Evolutionary conservation across 306 rosid genomes (phyloP), one percentile per base, ranked within the genome.

Genomic region (Argentina anserina): DNA sequence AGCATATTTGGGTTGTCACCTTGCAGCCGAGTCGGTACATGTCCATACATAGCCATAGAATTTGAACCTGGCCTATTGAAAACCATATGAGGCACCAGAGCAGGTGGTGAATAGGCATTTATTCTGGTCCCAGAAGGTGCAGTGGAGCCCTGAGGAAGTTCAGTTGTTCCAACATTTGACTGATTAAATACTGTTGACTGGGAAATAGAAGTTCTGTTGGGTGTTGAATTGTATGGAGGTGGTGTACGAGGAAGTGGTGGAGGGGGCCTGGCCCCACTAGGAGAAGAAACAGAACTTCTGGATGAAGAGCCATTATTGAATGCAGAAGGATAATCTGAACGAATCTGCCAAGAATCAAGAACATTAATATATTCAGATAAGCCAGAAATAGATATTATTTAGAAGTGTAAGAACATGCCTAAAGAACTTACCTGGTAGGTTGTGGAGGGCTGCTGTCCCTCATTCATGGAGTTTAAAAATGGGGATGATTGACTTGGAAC

Each of bases 241-340:
- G 97, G 97, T 29, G 96, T 94, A 36, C 90, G 97, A 69, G 99
- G 99, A 80, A 94, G 99, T 4, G 99, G 99, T 52, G 98, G 98
- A 47, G 91, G 96, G 21, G 83, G 85, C 83, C 99, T 87, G 74
- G 75, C 86, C 67, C 94, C 91, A 76, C 91, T 72, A 34, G 99
- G 90, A 69, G 96, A 86, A 74, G 94, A 85, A 55, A 76, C 71
- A 64, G 90, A 78, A 60, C 61, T 80, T 85, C 96, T 86, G 40
- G 89, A 78, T 47, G 86, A 7, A 33, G 91, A 82, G 76, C 70
- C 81, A 73, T 80, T 86, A 83, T 82, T 82, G 63, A 81, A 90
- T 47, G 81, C 72, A 70, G 97, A 86, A 71, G 78, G 78, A 82
- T 88, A 94, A 60, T 94, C 99, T 0, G 81, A 75, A 60, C 77